phyloP scores from a whole-genome alignment of 2,329 filamentous ascomycete species.

The Talaromyces funiculosus region DNA sequence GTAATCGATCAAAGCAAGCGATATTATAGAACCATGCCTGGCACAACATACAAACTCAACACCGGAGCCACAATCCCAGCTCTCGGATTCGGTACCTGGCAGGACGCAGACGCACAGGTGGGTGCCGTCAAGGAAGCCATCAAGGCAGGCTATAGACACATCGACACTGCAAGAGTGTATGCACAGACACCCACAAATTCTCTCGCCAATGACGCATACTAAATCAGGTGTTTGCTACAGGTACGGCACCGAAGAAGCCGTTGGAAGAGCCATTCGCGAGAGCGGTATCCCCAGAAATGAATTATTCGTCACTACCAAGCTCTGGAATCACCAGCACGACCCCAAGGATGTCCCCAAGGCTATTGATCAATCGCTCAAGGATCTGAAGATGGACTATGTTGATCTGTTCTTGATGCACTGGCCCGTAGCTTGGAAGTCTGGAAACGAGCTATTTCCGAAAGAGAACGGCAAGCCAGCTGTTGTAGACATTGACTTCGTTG shows the following conservation, averaged over 20 bases:
- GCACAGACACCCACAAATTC: background rate
- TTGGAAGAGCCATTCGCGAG: slow-evolving; percentile 59
- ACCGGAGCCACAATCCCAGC: slow-evolving; percentile 44
- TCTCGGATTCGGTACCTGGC: slow-evolving; percentile 52
- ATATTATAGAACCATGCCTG: slow-evolving; percentile 17
- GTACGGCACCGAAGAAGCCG: slow-evolving; percentile 62
- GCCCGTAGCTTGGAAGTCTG: slow-evolving; percentile 50
- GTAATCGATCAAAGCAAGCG: background rate
- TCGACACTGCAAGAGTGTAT: slow-evolving; percentile 47
- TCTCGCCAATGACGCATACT: background rate
- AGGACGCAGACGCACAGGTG: slow-evolving; percentile 48
- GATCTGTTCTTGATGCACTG: slow-evolving; percentile 68
- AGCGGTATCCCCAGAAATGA: slow-evolving; percentile 60
- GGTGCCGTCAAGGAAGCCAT: slow-evolving; percentile 45
- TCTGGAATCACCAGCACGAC: slow-evolving; percentile 61
- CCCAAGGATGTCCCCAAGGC: slow-evolving; percentile 58
- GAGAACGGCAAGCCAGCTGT: slow-evolving; percentile 38
- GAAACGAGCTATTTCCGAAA: slow-evolving; percentile 43
- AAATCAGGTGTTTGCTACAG: slow-evolving; percentile 20
- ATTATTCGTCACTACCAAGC: slow-evolving; percentile 62
- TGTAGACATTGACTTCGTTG: slow-evolving; percentile 45
- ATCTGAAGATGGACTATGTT: slow-evolving; percentile 60
- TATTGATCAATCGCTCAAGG: slow-evolving; percentile 55
- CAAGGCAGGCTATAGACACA: slow-evolving; percentile 51
- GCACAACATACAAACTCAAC: slow-evolving; percentile 42